Percentiles rank a stretch among this genome's conserved stretches.
Evolutionary conservation across 2,329 filamentous ascomycete genomes (phyloP).

Genomic region (Xylariaceae sp.): DNA sequence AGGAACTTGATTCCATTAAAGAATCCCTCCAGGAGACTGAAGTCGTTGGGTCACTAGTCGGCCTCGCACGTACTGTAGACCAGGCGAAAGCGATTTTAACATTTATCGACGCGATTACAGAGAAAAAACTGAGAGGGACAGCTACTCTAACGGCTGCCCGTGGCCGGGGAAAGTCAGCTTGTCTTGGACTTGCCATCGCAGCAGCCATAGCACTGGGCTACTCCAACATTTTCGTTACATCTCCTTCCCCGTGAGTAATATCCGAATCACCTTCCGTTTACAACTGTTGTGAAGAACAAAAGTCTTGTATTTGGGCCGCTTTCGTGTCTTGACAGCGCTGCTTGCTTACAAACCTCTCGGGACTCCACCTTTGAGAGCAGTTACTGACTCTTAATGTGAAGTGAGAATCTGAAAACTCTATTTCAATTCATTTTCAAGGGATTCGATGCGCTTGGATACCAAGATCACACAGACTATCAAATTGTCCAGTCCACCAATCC

Average conservation of each 20-base stretch:
- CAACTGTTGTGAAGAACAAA: not conserved
- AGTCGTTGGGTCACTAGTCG: conserved; percentile 83
- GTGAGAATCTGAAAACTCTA: conserved; percentile 94
- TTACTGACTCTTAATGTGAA: not conserved
- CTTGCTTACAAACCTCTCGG: not conserved
- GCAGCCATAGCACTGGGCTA: conserved; percentile 95
- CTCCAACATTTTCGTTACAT: conserved; percentile 99
- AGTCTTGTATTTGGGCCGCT: conserved; percentile 75
- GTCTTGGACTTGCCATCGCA: conserved; percentile 91
- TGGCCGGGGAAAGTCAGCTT: conserved; percentile 96
- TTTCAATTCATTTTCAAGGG: conserved; percentile 99
- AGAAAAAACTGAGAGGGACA: conserved; percentile 93
- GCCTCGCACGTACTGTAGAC: conserved; percentile 87
- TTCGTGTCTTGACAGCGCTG: not conserved
- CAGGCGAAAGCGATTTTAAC: conserved; percentile 97
- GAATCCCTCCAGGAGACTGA: conserved; percentile 85
- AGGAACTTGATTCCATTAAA: conserved; percentile 86
- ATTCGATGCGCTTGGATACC: conserved; percentile 91
- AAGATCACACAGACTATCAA: conserved; percentile 95
- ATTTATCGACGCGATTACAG: conserved; percentile 93
- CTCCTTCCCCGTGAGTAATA: conserved; percentile 28
- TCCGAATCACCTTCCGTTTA: not conserved
- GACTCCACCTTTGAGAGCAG: not conserved
- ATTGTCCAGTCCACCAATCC: conserved; percentile 98
- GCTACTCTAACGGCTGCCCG: conserved; percentile 91